phyloP scores from a whole-genome alignment of 805 yeast genomes.

The Teunomyces gatunensis region DNA sequence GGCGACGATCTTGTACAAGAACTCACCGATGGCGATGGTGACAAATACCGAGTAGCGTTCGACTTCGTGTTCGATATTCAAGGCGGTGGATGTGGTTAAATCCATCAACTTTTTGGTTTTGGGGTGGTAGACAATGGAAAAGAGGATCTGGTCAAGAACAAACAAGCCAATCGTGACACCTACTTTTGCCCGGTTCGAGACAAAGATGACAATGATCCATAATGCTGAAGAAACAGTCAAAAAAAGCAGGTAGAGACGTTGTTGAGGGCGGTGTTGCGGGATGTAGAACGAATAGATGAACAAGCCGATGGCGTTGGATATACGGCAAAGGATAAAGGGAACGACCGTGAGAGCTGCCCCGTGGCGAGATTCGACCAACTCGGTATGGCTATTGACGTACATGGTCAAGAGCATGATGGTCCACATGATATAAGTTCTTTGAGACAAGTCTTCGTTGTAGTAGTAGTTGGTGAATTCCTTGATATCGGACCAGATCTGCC shows the following conservation, averaged over 20 bases:
- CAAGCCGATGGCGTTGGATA: constrained; percentile 33
- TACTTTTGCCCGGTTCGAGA: constrained; percentile 44
- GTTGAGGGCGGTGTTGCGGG: constrained; percentile 51
- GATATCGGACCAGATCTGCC: constrained; percentile 64
- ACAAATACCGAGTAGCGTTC: constrained; percentile 58
- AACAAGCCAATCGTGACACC: constrained; percentile 43
- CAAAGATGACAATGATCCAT: constrained; percentile 55
- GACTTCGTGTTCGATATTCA: constrained; percentile 65
- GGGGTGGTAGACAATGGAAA: constrained; percentile 46
- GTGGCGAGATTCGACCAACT: constrained; percentile 31
- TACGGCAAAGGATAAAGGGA: constrained; percentile 47
- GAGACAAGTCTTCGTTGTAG: constrained; percentile 58
- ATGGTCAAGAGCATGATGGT: constrained; percentile 47
- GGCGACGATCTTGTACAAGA: constrained; percentile 52
- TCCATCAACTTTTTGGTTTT: constrained; percentile 40
- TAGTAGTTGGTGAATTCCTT: constrained; percentile 64
- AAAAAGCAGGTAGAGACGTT: constrained; percentile 35
- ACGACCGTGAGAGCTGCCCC: constrained; percentile 46
- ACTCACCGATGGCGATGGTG: constrained; percentile 66
- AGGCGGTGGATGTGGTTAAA: constrained; percentile 52
- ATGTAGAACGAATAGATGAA: constrained; percentile 44
- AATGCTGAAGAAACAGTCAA: constrained; percentile 34
- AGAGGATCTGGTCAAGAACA: constrained; percentile 40
- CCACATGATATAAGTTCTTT: constrained; percentile 53
- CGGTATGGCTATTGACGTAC: constrained; percentile 48